Evolutionary conservation across 768 basidiomycete genomes (phyloP), one percentile per base, ranked within the genome.

Genomic region (Psilocybe cubensis): DNA sequence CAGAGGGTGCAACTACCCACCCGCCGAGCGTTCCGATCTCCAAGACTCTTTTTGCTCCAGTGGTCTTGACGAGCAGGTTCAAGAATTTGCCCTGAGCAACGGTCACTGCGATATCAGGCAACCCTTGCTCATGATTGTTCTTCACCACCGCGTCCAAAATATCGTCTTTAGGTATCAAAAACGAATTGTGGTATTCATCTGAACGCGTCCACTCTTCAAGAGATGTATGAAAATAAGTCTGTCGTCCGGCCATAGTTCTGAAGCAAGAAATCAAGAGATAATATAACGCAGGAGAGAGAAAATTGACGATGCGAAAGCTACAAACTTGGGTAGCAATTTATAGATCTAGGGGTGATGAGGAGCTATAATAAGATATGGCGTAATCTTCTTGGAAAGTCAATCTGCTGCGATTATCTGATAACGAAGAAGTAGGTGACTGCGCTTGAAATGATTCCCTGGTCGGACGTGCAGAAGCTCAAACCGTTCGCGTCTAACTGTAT

Each of bases 21-120:
- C 86, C 88, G 61, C 84, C 86, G 12, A 88, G 74, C 6, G 87
- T 88, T 0, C 87, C 88, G 46, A 90, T 80, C 63, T 88, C 87
- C 42, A 90, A 68, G 17, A 87, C 75, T 54, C 78, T 71, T 72
- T 83, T 84, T 38, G 85, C 86, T 12, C 76, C 69, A 29, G 84
- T 76, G 3, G 82, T 78, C 41, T 71, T 70, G 4, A 77, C 83
- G 31, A 86, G 57, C 5, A 88, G 74, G 57, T 80, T 74, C 56
- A 88, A 62, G 58, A 85, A 76, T 66, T 86, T 86, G 6, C 84
- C 86, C 68, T 86, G 83, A 0, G 82, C 76, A 9, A 76, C 66
- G 49, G 76, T 79, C 35, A 85, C 83, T 1, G 81, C 78, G 40
- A 84, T 84, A 52, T 76, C 72, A n/a, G 81, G 83, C 9, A 85